A percentile compares a stretch with the other conserved stretches of the same genome.
Conservation (phyloP, 192 early-diverging fungal species). For the Oehlia diaphana region DNA sequence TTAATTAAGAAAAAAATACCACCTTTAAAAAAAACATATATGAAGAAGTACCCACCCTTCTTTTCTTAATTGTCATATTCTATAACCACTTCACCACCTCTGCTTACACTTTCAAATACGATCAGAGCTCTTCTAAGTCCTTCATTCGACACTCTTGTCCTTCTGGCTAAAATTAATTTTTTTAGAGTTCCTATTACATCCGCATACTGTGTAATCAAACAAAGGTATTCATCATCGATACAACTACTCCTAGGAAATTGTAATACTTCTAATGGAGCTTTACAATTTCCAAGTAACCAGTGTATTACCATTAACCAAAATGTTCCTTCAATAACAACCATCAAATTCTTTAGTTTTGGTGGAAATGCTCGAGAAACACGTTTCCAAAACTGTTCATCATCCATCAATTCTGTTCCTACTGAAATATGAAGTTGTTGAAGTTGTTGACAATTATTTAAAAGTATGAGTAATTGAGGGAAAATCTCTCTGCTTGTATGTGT, state of each 20-base stretch:
- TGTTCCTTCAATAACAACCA: slow-evolving; percentile 17
- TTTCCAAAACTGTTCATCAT: slow-evolving; percentile 14
- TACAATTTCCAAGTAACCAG: slow-evolving; percentile 11
- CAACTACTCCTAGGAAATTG: slow-evolving; percentile 14
- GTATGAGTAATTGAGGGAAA: background rate
- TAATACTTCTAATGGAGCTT: slow-evolving; percentile 9
- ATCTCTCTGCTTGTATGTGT: slow-evolving; percentile 13
- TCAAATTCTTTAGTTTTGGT: background rate
- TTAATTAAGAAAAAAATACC: too few species aligned
- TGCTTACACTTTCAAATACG: background rate
- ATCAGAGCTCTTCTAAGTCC: slow-evolving; percentile 12
- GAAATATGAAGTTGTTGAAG: slow-evolving; percentile 21
- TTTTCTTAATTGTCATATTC: background rate
- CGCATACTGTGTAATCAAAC: slow-evolving; percentile 4
- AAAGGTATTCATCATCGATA: slow-evolving; percentile 22
- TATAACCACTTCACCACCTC: background rate
- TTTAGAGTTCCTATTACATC: background rate
- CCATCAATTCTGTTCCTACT: slow-evolving; percentile 9
- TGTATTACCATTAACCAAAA: slow-evolving; percentile 20
- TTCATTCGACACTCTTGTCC: background rate
- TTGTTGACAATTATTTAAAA: background rate
- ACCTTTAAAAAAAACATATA: too few species aligned
- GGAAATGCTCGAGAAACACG: background rate
- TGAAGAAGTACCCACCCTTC: too few species aligned
- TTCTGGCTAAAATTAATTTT: background rate